These are phyloP conservation scores for Lentinula lateritia DNA, from an alignment of 768 basidiomycete genomes.

Conservation along the genomic window DNA sequence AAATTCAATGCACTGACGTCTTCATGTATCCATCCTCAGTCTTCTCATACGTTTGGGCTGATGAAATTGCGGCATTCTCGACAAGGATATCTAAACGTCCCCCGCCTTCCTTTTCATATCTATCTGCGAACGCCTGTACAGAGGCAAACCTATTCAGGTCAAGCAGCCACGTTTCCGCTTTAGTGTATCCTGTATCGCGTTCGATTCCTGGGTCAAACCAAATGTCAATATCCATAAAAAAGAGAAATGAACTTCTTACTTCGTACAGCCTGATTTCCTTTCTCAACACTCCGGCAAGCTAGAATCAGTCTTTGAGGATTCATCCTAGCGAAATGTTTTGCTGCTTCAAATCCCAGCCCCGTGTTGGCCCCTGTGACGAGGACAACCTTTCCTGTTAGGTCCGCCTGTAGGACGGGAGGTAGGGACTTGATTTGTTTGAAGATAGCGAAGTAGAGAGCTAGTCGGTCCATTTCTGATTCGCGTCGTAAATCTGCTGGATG, in stretches of 20 bases:
- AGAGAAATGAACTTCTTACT: neutral
- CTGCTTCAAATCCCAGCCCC: slow-evolving; percentile 45
- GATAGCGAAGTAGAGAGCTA: neutral
- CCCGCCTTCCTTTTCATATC: slow-evolving; percentile 22
- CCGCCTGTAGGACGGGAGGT: slow-evolving; percentile 25
- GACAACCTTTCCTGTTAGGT: slow-evolving; percentile 40
- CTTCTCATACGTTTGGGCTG: slow-evolving; percentile 6
- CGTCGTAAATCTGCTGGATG: neutral
- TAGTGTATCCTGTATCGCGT: slow-evolving; percentile 25
- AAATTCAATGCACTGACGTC: slow-evolving; percentile 20
- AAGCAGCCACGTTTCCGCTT: slow-evolving; percentile 31
- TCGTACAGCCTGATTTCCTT: slow-evolving; percentile 25
- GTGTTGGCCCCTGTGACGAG: slow-evolving; percentile 47
- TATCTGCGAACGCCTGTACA: slow-evolving; percentile 30
- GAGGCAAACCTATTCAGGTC: slow-evolving; percentile 38
- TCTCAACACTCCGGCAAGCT: slow-evolving; percentile 28
- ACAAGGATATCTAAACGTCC: slow-evolving; percentile 37
- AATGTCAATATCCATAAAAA: too few relatives aligned
- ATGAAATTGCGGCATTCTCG: slow-evolving; percentile 32
- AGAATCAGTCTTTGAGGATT: slow-evolving; percentile 32
- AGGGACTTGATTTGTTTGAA: neutral
- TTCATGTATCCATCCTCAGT: slow-evolving; percentile 43
- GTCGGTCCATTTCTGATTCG: neutral
- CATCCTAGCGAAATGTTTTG: slow-evolving; percentile 41
- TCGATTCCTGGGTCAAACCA: slow-evolving; percentile 15